phyloP scores from a whole-genome alignment of 176 grass and related monocot genomes.

The Guadua angustifolia region DNA sequence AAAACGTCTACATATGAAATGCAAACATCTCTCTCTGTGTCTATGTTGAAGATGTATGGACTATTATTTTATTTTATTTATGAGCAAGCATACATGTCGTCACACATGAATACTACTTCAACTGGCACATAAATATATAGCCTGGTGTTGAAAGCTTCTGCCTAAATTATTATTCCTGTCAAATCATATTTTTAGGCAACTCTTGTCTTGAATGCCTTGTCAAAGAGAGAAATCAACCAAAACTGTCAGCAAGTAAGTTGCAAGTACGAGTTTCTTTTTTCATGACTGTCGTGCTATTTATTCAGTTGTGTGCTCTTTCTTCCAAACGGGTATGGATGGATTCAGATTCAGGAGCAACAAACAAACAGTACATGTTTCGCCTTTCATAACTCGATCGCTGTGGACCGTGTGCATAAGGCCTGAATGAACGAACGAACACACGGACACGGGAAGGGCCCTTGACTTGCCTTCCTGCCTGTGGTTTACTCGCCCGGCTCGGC shows the following conservation, averaged over 20 bases:
- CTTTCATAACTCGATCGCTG: no score
- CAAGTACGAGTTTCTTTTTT: neutral
- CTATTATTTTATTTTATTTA: neutral
- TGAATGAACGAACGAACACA: no score
- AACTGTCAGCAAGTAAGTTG: conserved; percentile 4
- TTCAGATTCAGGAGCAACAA: neutral
- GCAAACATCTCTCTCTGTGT: neutral
- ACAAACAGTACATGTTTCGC: no score
- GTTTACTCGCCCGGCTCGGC: no score
- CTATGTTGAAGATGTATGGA: neutral
- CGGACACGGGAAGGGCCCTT: no score
- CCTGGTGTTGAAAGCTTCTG: conserved; percentile 19
- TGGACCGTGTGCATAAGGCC: no score
- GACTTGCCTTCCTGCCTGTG: no score
- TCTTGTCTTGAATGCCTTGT: neutral
- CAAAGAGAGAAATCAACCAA: neutral
- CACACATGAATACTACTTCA: conserved; percentile 1
- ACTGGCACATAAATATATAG: conserved; percentile 27
- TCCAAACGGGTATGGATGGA: neutral
- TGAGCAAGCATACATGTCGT: neutral
- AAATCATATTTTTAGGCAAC: neutral
- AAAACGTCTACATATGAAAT: no score
- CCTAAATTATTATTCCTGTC: conserved; percentile 18
- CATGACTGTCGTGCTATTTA: conserved; percentile 3
- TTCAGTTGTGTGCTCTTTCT: neutral